A percentile compares a stretch with the other conserved stretches of the same genome.
Conservation (phyloP, 306 rosid species). For the Alnus rubra region DNA sequence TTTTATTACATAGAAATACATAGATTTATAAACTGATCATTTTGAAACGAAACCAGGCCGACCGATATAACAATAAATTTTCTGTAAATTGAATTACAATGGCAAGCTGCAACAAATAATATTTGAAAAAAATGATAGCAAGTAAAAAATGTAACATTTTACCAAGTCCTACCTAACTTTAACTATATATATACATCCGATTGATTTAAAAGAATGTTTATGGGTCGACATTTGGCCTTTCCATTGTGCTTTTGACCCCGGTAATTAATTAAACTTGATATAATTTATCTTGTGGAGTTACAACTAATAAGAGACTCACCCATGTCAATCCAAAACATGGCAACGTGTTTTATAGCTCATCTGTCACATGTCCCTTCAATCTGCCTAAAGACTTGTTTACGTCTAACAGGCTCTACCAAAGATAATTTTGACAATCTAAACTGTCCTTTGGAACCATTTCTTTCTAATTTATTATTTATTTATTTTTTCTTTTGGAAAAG, state of each 20-base stretch:
- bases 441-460: not conserved
- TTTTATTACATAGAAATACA: too few relatives aligned
- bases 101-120: too few relatives aligned
- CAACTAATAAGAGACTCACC: not conserved
- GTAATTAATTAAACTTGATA: not conserved
- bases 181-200: too few relatives aligned
- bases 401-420: not conserved
- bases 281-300: not conserved
- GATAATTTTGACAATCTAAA: not conserved
- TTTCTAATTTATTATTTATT: not conserved
- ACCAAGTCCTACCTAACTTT: not conserved
- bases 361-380: slow-evolving; percentile 4
- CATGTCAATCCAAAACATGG: not conserved
- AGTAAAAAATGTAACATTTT: too few relatives aligned
- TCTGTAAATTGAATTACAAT: too few relatives aligned
- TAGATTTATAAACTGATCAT: too few relatives aligned
- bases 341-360: not conserved
- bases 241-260: not conserved
- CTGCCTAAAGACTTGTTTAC: not conserved
- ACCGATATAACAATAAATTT: too few relatives aligned
- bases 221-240: not conserved
- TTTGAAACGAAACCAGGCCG: too few relatives aligned
- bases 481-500: not conserved
- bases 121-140: too few relatives aligned
- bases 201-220: not conserved